These are phyloP conservation scores for Primulina huaijiensis DNA, from an alignment of 257 asterid species.

Conservation along the genomic window DNA sequence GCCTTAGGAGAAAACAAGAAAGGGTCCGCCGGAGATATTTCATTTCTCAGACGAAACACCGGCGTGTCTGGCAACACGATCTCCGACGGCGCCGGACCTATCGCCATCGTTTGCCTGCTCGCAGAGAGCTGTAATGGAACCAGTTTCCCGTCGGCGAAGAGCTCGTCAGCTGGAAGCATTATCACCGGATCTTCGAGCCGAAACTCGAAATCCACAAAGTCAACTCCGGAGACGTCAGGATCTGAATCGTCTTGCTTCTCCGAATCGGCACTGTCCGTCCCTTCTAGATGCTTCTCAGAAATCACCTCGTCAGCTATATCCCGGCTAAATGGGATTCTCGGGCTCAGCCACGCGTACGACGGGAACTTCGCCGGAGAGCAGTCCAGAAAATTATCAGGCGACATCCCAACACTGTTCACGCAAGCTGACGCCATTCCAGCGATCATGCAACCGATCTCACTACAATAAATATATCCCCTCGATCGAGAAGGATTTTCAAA, in stretches of 20 bases:
- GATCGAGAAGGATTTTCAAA: not conserved
- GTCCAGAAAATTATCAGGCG: conserved; percentile 47
- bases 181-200: conserved; percentile 75
- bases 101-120: conserved; percentile 34
- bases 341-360: conserved; percentile 47
- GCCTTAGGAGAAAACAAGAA: conserved; percentile 82
- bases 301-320: conserved; percentile 34
- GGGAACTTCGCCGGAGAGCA: conserved; percentile 42
- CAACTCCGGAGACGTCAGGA: conserved; percentile 45
- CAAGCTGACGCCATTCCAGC: conserved; percentile 66
- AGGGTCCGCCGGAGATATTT: conserved; percentile 60
- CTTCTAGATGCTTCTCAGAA: conserved; percentile 21
- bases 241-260: conserved; percentile 46
- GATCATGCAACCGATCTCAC: conserved; percentile 25
- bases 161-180: conserved; percentile 94
- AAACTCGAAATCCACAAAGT: conserved; percentile 76
- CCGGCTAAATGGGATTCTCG: conserved; percentile 35
- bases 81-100: conserved; percentile 29
- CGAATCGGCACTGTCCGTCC: conserved; percentile 24
- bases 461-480: not conserved
- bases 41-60: conserved; percentile 42
- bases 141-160: conserved; percentile 82
- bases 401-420: conserved; percentile 49
- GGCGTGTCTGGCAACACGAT: conserved; percentile 51
- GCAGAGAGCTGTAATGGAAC: conserved; percentile 67